phyloP scores from a whole-genome alignment of 129 eudicot genomes.

The Cynara cardunculus region DNA sequence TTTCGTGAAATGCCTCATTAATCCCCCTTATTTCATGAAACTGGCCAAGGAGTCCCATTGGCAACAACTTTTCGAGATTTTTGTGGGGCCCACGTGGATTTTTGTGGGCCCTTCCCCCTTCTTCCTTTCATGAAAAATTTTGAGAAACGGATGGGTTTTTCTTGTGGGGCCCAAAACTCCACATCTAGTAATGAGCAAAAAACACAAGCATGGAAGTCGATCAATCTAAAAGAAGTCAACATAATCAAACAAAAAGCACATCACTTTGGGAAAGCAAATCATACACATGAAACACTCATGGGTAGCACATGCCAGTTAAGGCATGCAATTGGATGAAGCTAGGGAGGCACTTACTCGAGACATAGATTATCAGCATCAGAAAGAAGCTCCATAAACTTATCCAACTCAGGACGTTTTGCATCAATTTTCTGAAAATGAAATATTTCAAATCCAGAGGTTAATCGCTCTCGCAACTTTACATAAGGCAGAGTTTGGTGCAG shows the following conservation, averaged over 20 bases:
- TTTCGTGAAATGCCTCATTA: too few species aligned
- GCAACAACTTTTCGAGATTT: too few species aligned
- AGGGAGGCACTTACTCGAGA: slow-evolving; percentile 50
- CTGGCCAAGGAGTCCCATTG: too few species aligned
- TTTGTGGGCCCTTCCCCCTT: too few species aligned
- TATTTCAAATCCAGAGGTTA: too few species aligned
- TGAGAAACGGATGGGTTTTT: too few species aligned
- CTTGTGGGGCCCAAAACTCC: too few species aligned
- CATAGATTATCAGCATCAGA: slow-evolving; percentile 55
- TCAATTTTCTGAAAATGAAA: slow-evolving; percentile 45
- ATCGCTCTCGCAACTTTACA: too few species aligned
- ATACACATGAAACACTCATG: not conserved
- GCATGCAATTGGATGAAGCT: slow-evolving; percentile 10
- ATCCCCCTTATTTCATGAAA: too few species aligned
- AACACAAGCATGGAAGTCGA: not conserved
- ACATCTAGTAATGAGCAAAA: not conserved
- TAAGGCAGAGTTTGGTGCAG: too few species aligned
- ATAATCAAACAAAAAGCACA: not conserved
- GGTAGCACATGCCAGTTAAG: not conserved
- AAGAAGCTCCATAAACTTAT: slow-evolving; percentile 43
- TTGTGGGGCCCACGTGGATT: too few species aligned
- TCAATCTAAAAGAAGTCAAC: not conserved
- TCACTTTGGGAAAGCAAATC: not conserved
- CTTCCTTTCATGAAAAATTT: too few species aligned
- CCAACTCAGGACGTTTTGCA: slow-evolving; percentile 58